Base-by-base conservation (phyloP, 1,284 basidiomycete species). In the Gymnopus androsaceus region DNA sequence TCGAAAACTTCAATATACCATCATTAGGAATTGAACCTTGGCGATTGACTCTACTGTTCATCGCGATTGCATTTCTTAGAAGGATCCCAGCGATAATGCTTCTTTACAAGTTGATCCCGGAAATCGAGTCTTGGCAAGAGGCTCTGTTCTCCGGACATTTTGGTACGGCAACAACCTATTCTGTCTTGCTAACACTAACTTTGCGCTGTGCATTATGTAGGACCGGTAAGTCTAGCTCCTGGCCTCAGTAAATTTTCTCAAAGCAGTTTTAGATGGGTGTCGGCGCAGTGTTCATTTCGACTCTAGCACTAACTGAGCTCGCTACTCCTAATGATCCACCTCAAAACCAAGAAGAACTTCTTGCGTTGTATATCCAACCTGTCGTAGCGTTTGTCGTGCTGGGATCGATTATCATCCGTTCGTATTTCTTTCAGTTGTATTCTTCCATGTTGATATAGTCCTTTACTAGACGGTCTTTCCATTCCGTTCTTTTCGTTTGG, bases 261-360 rank as follows among this genome's bases (percentile, higher is more conserved):
- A n/a, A n/a, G n/a, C n/a, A n/a, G n/a, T n/a, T n/a, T n/a, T n/a
- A 87, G 85, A 88, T 89, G 85, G 88, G 88, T 41, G 89, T 91
- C 28, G 85, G 88, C 0, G 94, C 94, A 3, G 77, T 96, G 42
- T 97, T 95, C 67, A 87, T 96, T 50, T 87, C 90, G 0, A 90
- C 87, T 0, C 72, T 95, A 27, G 92, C 92, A 2, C 69, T 86
- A 5, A 80, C 78, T 36, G 83, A 82, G 57, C 76, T 96, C 0
- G 86, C 90, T 2, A 71, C 68, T 21, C 84, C 89, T 0, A 69
- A 74, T 0, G 66, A 71, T 49, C 80, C 88, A 0, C 89, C 90
- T 0, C 73, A 78, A 45, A 79, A 75, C 36, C 85, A 92, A 65
- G 78, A 85, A 33, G 89, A 95, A 63, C 64, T 85, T 5, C 77